Evolutionary conservation across 1,139 yeast genomes (phyloP).

Genomic region (Dujonia santamariae): DNA sequence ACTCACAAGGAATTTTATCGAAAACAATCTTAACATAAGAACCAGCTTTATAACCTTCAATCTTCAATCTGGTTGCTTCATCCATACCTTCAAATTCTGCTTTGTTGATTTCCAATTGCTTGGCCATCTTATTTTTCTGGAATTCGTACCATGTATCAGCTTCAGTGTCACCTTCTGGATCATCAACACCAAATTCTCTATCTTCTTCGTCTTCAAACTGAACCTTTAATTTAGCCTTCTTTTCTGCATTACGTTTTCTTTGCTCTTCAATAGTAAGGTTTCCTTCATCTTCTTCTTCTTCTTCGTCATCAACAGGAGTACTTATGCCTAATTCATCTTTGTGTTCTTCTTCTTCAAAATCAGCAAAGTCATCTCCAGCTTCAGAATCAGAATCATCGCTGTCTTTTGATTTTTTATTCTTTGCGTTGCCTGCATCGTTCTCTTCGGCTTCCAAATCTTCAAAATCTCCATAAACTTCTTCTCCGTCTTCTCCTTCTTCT

Average conservation of each 20-base stretch:
- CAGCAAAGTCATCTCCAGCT: conserved; percentile 48
- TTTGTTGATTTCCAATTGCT: conserved; percentile 91
- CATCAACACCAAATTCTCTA: conserved; percentile 69
- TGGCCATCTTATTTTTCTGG: conserved; percentile 95
- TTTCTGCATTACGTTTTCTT: conserved; percentile 79
- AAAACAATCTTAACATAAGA: conserved; percentile 89
- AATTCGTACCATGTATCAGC: conserved; percentile 97
- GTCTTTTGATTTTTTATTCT: conserved; percentile 7
- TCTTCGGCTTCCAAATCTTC: conserved; percentile 68
- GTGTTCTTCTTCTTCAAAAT: conserved; percentile 52
- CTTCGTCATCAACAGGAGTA: too few relatives aligned
- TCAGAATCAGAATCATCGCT: conserved; percentile 18
- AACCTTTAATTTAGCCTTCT: conserved; percentile 80
- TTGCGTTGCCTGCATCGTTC: conserved; percentile 15
- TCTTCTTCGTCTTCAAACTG: conserved; percentile 94
- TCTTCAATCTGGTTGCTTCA: conserved; percentile 64
- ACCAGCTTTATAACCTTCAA: conserved; percentile 94
- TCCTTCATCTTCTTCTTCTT: conserved; percentile 33
- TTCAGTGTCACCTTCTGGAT: conserved; percentile 69
- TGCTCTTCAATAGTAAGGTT: conserved; percentile 60
- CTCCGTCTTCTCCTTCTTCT: conserved; percentile 37
- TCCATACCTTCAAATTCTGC: conserved; percentile 76
- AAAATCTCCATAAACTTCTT: conserved; percentile 71
- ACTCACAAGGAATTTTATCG: conserved; percentile 84
- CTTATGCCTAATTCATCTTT: conserved; percentile 31